Evolutionary conservation across 2,329 filamentous ascomycete species (phyloP).

Genomic region (Peltaster fructicola): DNA sequence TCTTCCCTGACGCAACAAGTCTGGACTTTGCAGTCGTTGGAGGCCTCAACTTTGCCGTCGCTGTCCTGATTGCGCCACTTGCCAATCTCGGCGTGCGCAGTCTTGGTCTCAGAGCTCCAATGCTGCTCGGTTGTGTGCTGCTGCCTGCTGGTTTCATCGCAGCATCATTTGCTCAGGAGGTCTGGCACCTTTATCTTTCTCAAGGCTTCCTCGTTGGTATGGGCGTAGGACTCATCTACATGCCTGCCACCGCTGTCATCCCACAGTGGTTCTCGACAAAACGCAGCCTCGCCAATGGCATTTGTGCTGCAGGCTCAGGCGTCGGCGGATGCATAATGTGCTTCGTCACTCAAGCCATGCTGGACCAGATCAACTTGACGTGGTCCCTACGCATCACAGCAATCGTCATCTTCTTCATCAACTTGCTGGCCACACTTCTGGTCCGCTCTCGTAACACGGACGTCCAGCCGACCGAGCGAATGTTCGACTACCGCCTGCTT

Average conservation of each 20-base stretch:
- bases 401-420: conserved; percentile 16
- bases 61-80: conserved; percentile 20
- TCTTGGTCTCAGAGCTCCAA: conserved; percentile 13
- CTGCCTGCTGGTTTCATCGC: conserved; percentile 17
- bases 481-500: conserved; percentile 20
- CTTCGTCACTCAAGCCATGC: conserved; percentile 21
- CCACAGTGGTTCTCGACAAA: conserved; percentile 26
- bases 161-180: conserved; percentile 18
- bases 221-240: conserved; percentile 25
- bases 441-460: conserved; percentile 19
- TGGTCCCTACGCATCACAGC: conserved; percentile 27
- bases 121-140: conserved; percentile 18
- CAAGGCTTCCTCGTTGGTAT: conserved; percentile 25
- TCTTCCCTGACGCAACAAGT: conserved; percentile 19
- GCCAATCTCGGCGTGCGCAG: conserved; percentile 15
- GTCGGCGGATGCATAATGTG: conserved; percentile 23
- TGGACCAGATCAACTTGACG: conserved; percentile 16
- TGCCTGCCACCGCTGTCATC: conserved; percentile 21
- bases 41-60: conserved; percentile 21
- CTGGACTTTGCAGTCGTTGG: conserved; percentile 26
- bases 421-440: conserved; percentile 14
- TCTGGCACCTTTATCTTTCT: conserved; percentile 24
- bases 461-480: conserved; percentile 18
- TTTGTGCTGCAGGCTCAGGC: conserved; percentile 23
- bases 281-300: conserved; percentile 24